Evolutionary conservation across 1,284 basidiomycete genomes (phyloP), one percentile per base, ranked within the genome.

Genomic region (Golubevia sp.): DNA sequence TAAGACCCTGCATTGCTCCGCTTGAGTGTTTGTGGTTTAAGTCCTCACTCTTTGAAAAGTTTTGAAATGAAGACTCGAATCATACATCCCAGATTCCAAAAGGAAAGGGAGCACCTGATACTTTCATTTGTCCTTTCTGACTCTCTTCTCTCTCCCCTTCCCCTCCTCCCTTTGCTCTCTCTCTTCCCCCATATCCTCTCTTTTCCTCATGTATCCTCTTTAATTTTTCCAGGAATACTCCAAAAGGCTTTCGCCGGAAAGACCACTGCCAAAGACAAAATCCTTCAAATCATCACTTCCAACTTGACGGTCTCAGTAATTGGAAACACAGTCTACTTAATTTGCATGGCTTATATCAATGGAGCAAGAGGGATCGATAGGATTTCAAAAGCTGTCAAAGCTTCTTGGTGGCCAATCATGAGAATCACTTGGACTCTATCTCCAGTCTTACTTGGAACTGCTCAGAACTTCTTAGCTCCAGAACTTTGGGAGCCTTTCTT

Each of bases 341-440:
- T 56, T 20, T 74, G 66, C 59, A 76, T 79, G 75, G 73, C 71
- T 24, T 71, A 74, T 63, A 76, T 78, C 64, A 79, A 79, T 59
- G 76, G 76, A 26, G 76, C 75, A 2, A 61, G 74, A 6, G 65
- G 69, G 11, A 44, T 66, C 34, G 71, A 74, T 3, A 66, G 70
- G 56, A 69, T 77, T 60, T 48, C 68, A 30, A 61, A 56, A 49
- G 68, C 73, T 51, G 67, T 78, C 63, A 75, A 77, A 56, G 70
- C 73, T 21, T 65, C 66, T 50, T 72, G 74, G 66, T 66, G 67
- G 66, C 65, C 64, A 20, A 71, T 78, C 34, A 74, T 78, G 72
- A 61, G 59, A n/a, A 60, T 71, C 60, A 71, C 72, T 25, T 78
- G 76, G 76, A 61, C 63, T 49, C 76, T 75, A 6, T 64, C 60